Conservation (phyloP, 1,139 yeast genomes). For the Nakaseomyces delphensis region DNA sequence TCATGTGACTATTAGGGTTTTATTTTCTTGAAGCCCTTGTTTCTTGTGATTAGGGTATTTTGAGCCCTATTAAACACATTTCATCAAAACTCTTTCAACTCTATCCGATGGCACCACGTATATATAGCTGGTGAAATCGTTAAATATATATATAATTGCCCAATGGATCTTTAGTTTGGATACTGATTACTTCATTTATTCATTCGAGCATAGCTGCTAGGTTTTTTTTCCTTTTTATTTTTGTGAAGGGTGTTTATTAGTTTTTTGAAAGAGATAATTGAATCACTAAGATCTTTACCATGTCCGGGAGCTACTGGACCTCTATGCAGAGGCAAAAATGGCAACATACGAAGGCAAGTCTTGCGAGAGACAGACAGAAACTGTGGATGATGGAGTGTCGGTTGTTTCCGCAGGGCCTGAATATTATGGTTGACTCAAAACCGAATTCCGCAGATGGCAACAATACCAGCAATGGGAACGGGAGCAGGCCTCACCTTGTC, state of each 20-base stretch:
- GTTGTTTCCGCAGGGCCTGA: conserved; percentile 29
- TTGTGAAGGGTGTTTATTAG: background rate
- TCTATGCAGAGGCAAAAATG: conserved; percentile 57
- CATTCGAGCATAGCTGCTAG: no score
- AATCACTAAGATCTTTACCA: no score
- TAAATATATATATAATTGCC: no score
- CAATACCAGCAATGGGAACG: conserved; percentile 1
- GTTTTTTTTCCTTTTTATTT: background rate
- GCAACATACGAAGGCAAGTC: conserved; percentile 47
- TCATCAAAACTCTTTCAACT: no score
- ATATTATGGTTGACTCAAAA: conserved; percentile 26
- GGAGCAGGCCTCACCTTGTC: conserved; percentile 5
- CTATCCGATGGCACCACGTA: no score
- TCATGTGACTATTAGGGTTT: conserved; percentile 3
- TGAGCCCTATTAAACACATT: no score
- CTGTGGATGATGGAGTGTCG: conserved; percentile 33
- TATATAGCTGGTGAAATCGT: no score
- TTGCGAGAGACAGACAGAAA: conserved; percentile 36
- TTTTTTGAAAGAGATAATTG: no score
- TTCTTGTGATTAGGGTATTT: no score
- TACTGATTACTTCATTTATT: no score
- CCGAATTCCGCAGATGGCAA: conserved; percentile 10
- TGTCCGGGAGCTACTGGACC: conserved; percentile 63
- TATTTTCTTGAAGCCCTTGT: no score
- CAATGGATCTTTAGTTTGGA: no score